Conservation (phyloP, 192 early-diverging fungal species). For the Coemansia sp. region DNA sequence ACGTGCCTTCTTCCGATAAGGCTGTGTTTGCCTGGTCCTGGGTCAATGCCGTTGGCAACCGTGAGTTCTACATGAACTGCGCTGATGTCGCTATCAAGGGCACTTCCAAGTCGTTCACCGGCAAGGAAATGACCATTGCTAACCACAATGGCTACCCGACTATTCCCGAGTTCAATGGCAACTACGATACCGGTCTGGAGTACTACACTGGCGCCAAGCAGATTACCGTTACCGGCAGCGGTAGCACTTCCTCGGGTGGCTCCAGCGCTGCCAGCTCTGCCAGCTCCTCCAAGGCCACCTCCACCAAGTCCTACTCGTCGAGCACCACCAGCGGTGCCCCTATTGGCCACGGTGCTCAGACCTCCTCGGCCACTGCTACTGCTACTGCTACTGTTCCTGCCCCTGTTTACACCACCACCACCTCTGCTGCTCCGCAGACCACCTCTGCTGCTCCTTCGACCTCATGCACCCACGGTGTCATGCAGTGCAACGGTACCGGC, state of each 20-base stretch:
- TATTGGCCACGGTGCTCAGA: constrained; percentile 5
- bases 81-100: constrained; percentile 69
- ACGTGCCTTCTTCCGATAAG: constrained; percentile 33
- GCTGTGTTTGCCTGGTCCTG: constrained; percentile 67
- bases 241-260: constrained; percentile 5
- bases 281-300: background rate
- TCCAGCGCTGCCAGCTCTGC: background rate
- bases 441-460: background rate
- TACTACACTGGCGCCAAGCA: constrained; percentile 22
- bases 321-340: background rate
- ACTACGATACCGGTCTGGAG: constrained; percentile 34
- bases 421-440: constrained; percentile 13
- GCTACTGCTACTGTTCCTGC: constrained; percentile 10
- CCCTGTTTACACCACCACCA: constrained; percentile 10
- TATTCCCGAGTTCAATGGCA: constrained; percentile 57
- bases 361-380: background rate
- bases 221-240: constrained; percentile 46
- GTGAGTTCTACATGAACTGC: constrained; percentile 77
- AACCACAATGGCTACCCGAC: constrained; percentile 57
- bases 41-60: constrained; percentile 71
- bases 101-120: constrained; percentile 39
- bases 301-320: background rate
- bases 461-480: constrained; percentile 31
- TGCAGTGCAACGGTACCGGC: constrained; percentile 27
- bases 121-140: constrained; percentile 58